Conservation (phyloP, 164 flowering plant genomes). For the Magnolia changhungtana region DNA sequence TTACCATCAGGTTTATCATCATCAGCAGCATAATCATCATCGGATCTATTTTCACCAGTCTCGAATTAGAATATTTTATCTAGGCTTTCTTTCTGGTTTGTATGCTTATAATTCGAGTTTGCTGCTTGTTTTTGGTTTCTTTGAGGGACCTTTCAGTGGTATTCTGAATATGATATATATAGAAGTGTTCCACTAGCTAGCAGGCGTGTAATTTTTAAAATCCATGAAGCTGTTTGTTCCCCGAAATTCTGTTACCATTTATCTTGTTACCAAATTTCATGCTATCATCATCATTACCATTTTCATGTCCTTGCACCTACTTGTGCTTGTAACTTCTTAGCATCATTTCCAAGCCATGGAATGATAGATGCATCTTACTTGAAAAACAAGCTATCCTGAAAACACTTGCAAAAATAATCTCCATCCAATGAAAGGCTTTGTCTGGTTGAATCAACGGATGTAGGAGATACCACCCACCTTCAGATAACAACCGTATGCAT, state of each 20-base stretch:
- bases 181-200: neutral
- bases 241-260: neutral
- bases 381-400: no score
- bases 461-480: neutral
- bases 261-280: neutral
- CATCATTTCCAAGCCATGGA: no score
- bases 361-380: no score
- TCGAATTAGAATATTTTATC: neutral
- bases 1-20: neutral
- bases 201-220: neutral
- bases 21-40: neutral
- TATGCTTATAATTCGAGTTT: neutral
- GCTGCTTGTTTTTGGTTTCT: neutral
- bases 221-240: neutral
- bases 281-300: no score
- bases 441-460: neutral
- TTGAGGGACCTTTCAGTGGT: neutral
- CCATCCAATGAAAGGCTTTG: neutral
- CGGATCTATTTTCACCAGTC: neutral
- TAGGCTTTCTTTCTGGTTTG: neutral
- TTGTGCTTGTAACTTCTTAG: no score
- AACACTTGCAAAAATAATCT: neutral
- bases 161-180: neutral
- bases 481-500: no score
- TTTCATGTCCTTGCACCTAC: no score